Conservation (phyloP, 352 stramenopile genomes). For the Globisporangium cylindrosporum region DNA sequence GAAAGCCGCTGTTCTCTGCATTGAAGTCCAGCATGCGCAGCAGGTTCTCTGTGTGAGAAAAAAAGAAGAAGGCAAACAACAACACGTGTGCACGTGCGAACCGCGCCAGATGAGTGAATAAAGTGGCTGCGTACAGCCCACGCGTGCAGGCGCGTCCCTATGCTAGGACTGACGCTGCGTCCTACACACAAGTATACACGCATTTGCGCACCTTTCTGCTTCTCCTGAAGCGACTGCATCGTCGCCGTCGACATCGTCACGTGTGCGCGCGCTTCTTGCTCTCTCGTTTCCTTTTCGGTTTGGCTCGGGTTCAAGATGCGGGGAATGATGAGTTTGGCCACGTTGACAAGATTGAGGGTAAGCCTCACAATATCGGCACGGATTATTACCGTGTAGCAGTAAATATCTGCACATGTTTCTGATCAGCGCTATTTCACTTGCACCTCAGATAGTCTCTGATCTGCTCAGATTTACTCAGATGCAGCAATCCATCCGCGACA, state of each 20-base stretch:
- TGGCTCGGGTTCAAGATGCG: neutral
- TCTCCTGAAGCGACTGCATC: conserved; percentile 69
- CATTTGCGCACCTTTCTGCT: conserved; percentile 65
- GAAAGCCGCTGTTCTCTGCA: conserved; percentile 43
- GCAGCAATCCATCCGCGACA: too few relatives aligned
- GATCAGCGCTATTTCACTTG: too few relatives aligned
- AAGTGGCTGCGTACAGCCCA: too few relatives aligned
- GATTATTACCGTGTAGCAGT: too few relatives aligned
- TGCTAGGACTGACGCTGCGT: too few relatives aligned
- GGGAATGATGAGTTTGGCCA: neutral
- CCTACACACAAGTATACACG: neutral
- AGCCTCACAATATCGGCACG: too few relatives aligned
- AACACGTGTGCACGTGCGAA: too few relatives aligned
- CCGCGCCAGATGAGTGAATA: neutral
- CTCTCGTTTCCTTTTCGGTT: neutral
- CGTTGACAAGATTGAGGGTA: neutral
- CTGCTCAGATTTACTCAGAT: too few relatives aligned
- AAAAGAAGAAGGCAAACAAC: neutral
- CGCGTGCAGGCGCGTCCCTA: too few relatives aligned
- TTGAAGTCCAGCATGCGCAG: conserved; percentile 88
- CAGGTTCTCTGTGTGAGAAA: conserved; percentile 53
- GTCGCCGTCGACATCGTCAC: conserved; percentile 35
- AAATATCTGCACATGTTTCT: too few relatives aligned
- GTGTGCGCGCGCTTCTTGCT: neutral
- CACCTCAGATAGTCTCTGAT: too few relatives aligned